Evolutionary conservation across 2,329 filamentous ascomycete species (phyloP), one percentile per base, ranked within the genome.

Genomic region (Blastomyces emzantsi): DNA sequence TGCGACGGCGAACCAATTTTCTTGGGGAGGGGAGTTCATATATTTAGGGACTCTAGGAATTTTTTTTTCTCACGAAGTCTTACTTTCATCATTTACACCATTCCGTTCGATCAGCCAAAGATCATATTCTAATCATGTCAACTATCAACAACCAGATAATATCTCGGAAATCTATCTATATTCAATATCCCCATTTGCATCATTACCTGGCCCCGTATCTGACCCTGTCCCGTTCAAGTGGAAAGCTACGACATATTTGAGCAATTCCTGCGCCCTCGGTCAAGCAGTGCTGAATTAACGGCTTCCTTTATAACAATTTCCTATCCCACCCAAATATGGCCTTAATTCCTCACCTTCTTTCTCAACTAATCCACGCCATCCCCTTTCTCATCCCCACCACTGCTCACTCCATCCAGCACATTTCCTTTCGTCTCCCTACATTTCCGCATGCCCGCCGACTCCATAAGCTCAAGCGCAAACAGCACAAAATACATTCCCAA

Each of bases 21-120:
- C 36, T 39, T 39, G 36, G 36, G 36, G 9, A 30, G 28, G 28
- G 17, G 17, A 22, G 17, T 5, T n/a, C 9, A 25, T 49, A 4
- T 4, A 49, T 49, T 49, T 25, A 25, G 3, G 47, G 47, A 49
- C 7, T 25, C 13, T 52, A 25, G 25, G 25, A 25, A n/a, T n/a
- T 22, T 52, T 25, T 28, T 28, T 52, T 49, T 15, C 47, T 17
- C 25, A 17, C 13, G 15, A 13, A 30, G 4, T 52, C 11, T 52
- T 17, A 25, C 1, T 8, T 52, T 52, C 17, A 19, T 30, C 49
- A 7, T n/a, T 71, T 72, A 30, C 63, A 59, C 15, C 74, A 72
- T 49, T 67, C 69, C 28, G 65, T 25, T 41, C 33, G 36, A n/a
- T 39, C 11, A 8, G n/a, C n/a, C 2, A 3, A 56, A 55, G 33